Percentiles rank a stretch among this genome's conserved stretches.
Conservation (phyloP, 176 grass and related monocot species). For the Paspalum vaginatum region DNA sequence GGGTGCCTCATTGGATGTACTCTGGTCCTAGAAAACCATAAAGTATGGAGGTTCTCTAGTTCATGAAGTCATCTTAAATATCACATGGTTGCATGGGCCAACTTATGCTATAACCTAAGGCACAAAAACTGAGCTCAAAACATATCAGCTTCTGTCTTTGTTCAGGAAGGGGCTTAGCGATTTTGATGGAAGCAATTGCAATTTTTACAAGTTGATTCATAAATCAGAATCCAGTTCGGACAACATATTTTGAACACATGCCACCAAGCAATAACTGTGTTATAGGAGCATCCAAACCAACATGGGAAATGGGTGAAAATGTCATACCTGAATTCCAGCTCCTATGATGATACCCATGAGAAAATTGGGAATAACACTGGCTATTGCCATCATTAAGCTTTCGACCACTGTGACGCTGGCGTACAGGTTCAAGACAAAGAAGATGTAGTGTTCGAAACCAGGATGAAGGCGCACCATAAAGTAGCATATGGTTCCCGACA, state of each 20-base stretch:
- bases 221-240: not conserved
- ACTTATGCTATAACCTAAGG: slow-evolving; percentile 1
- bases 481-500: slow-evolving; percentile 91
- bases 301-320: not conserved
- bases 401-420: slow-evolving; percentile 93
- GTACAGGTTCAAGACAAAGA: slow-evolving; percentile 85
- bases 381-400: slow-evolving; percentile 99
- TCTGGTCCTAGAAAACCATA: not conserved
- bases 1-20: slow-evolving; percentile 7
- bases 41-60: not conserved
- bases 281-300: not conserved
- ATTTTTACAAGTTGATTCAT: not conserved
- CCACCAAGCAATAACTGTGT: not conserved
- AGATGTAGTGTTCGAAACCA: slow-evolving; percentile 83
- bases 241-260: slow-evolving; percentile 1
- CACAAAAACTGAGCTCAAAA: not conserved
- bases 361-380: slow-evolving; percentile 98
- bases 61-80: slow-evolving; percentile 10
- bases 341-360: slow-evolving; percentile 99
- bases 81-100: slow-evolving; percentile 6
- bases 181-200: slow-evolving; percentile 4
- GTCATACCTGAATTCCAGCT: slow-evolving; percentile 91
- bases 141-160: not conserved
- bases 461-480: slow-evolving; percentile 93
- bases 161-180: not conserved